Base-by-base conservation (phyloP, 805 yeast species). In the Henningerozyma blattae region DNA sequence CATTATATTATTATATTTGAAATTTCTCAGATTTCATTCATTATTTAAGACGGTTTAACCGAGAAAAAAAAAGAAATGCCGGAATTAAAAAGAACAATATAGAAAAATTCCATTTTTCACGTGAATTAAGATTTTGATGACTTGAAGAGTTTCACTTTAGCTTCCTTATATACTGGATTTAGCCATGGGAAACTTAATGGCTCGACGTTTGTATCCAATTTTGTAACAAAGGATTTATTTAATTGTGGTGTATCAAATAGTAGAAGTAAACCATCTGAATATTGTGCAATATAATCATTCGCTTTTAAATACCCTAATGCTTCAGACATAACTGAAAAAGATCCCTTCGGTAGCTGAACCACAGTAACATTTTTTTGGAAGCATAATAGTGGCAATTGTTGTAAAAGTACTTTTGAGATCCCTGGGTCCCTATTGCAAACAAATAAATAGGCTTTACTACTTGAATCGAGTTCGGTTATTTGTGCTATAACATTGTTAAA, bases 351-450 rank as follows among this genome's bases (percentile, higher is more conserved):
- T 18, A 80, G 56, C 40, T 74, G 79, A 2, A 79, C 63, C 4
- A 74, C 74, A 14, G 42, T 35, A 14, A 35, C 19, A 1, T 28
- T 28, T n/a, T 62, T 39, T 18, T 72, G 59, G 34, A 56, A 66
- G 18, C 72, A 52, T 25, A 80, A 51, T 3, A 68, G 56, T 0
- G 89, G 89, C 28, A 79, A 62, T 32, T 71, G 77, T 39, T 69
- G 66, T 4, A 70, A 57, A 27, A 79, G 45, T 2, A 79, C 54
- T 1, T 56, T 41, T 1, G 82, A 74, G 10, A 54, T 50, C 4
- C 68, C 62, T 4, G 37, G 33, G 38, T 76, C 82, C n/a, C 59
- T 52, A 41, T 69, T 75, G 42, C 82, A 72, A 14, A 76, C 80
- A 54, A 78, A 74, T 4, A 79, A 35, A n/a, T 43, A 30, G 3